These are phyloP conservation scores for Vitrella brassicaformis DNA, from an alignment of 73 alveolate genomes.

Conservation along the genomic window DNA sequence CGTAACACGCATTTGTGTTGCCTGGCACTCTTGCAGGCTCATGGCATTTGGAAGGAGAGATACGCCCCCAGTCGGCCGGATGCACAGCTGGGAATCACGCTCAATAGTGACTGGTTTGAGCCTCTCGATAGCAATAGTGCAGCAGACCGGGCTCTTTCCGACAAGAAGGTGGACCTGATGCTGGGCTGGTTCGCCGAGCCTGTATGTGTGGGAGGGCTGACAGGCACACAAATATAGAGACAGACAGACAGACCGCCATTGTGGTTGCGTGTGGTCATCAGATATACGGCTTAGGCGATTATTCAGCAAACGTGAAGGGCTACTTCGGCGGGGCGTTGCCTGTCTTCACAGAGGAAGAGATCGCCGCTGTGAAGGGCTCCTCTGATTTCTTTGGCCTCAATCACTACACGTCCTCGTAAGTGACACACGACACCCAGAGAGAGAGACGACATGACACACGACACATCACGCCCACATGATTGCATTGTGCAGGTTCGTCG, in stretches of 20 bases:
- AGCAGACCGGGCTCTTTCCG: constrained; percentile 38
- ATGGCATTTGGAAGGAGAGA: constrained; percentile 7
- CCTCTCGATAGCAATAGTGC: constrained; percentile 14
- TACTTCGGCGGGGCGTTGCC: constrained; percentile 24
- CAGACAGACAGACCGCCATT: no score
- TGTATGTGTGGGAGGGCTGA: no score
- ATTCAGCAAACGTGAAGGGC: constrained; percentile 34
- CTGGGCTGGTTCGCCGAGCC: constrained; percentile 42
- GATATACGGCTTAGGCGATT: constrained; percentile 37
- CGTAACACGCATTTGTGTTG: constrained; percentile 28
- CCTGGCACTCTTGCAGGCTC: constrained; percentile 16
- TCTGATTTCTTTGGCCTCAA: constrained; percentile 45
- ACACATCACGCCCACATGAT: no score
- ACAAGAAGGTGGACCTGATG: constrained; percentile 8
- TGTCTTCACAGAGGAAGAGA: constrained; percentile 44
- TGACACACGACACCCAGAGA: no score
- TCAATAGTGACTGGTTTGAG: constrained; percentile 16
- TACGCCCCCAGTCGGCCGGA: no score
- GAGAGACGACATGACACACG: no score
- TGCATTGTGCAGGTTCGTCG: no score
- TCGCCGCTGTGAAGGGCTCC: constrained; percentile 32
- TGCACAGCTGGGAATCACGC: constrained; percentile 21
- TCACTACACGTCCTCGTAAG: constrained; percentile 36
- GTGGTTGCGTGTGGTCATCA: no score
- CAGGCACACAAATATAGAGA: no score